Percentiles rank a stretch among this genome's conserved stretches.
Evolutionary conservation across 305 asterid species (phyloP).

Genomic region (Stenogyne calaminthoides): DNA sequence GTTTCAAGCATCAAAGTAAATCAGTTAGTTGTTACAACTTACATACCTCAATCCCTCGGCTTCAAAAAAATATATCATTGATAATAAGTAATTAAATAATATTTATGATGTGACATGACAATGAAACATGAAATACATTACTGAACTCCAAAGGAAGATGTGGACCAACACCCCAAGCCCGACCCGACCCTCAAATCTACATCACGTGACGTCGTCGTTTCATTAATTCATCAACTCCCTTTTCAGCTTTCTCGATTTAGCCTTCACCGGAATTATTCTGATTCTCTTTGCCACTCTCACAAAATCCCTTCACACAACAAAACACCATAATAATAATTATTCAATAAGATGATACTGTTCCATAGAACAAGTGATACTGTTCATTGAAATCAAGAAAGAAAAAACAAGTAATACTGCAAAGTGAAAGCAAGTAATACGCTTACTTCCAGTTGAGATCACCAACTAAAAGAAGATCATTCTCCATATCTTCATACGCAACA

Average conservation of each 20-base stretch:
- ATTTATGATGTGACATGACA: neutral
- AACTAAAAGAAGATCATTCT: constrained; percentile 81
- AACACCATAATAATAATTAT: neutral
- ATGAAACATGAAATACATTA: neutral
- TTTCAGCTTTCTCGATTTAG: constrained; percentile 50
- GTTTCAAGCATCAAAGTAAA: too few relatives aligned
- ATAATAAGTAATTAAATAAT: neutral
- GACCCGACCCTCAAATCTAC: neutral
- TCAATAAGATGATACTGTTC: too few relatives aligned
- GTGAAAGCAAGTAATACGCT: too few relatives aligned
- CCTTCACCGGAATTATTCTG: constrained; percentile 70
- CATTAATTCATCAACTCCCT: constrained; percentile 17
- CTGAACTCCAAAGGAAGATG: neutral
- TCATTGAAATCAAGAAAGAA: too few relatives aligned
- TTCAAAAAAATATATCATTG: too few relatives aligned
- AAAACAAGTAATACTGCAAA: too few relatives aligned
- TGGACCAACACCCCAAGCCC: neutral
- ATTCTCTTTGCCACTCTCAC: constrained; percentile 80
- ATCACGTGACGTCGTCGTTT: neutral
- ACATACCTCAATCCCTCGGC: too few relatives aligned
- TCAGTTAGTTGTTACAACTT: neutral
- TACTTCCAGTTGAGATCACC: constrained; percentile 90
- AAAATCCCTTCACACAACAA: constrained; percentile 56
- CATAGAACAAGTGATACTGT: too few relatives aligned
- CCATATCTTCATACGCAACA: constrained; percentile 83